Evolutionary conservation across 139 green algal species (phyloP), one percentile per base, ranked within the genome.

Genomic region (Haematococcus sp.): DNA sequence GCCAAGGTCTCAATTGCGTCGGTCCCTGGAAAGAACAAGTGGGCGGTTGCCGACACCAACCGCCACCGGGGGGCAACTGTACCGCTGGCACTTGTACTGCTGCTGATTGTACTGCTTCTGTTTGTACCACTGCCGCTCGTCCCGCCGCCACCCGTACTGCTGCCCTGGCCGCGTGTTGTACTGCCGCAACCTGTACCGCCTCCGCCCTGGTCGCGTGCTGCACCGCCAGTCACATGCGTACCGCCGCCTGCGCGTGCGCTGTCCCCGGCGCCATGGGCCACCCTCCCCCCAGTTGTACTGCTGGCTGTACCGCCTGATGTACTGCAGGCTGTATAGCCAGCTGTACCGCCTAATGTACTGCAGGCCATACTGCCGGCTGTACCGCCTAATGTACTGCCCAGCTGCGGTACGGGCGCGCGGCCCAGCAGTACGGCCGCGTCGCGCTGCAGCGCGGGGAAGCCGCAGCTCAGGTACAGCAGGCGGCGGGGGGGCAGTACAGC

Each of bases 401-500:
- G 59, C 59, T 40, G 30, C 27, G 61, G 65, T 35, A 15, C 49
- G 66, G 67, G 28, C 28, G 30, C 9, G 27, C 77, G 67, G 25
- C 30, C 78, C 40, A 90, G 51, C 75, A 93, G 76, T 35, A 73
- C 79, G 17, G 60, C 76, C 17, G 72, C 60, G 43, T 93, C 86
- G 0, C 77, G 71, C 79, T 70, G 68, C 25, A 93, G 68, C 3
- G 88, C 81, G 0, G 72, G 44, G 30, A 82, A 96, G 16, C 91
- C 91, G 60, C 91, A 96, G n/a, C 80, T 91, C 60, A 96, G 68
- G 74, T 96, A 96, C 1, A 96, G 49, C 44, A 35, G n/a, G 2
- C 49, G 52, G 32, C 34, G 20, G 5, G 32, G 23, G 43, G 43
- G 19, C 17, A n/a, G 30, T 44, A 61, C 40, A 7, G 7, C 7